Percentiles rank a stretch among this genome's conserved stretches.
These are phyloP conservation scores for Neohortaea acidophila DNA, from an alignment of 495 filamentous ascomycete genomes.

Conservation along the genomic window DNA sequence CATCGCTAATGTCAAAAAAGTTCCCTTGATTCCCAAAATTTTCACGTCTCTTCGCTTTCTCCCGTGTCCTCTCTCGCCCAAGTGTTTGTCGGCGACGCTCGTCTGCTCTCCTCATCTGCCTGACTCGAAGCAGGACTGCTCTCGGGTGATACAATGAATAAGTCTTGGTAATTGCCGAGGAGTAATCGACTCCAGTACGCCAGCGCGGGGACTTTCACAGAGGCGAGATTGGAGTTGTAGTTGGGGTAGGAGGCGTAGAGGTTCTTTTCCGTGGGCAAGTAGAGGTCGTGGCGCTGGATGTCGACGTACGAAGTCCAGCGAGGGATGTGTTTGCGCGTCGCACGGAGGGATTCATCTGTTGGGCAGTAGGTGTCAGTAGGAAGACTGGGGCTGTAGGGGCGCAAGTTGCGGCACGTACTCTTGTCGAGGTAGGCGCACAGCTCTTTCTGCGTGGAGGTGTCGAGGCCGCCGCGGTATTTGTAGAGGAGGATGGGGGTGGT, in stretches of 20 bases:
- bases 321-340: constrained; percentile 25
- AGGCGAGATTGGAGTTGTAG: constrained; percentile 23
- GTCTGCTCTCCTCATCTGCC: constrained; percentile 1
- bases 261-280: constrained; percentile 20
- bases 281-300: constrained; percentile 26
- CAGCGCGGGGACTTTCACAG: constrained; percentile 23
- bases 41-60: too few species aligned
- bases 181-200: constrained; percentile 27
- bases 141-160: constrained; percentile 27
- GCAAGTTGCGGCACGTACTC: constrained; percentile 15
- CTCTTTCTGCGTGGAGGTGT: constrained; percentile 23
- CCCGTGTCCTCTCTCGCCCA: background rate
- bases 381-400: background rate
- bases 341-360: constrained; percentile 24
- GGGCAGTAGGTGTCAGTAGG: background rate
- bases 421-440: constrained; percentile 23
- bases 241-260: constrained; percentile 24
- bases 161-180: constrained; percentile 23
- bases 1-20: too few species aligned
- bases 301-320: constrained; percentile 25
- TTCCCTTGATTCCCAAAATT: too few species aligned
- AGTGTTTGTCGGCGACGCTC: background rate
- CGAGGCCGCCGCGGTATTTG: constrained; percentile 21
- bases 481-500: constrained; percentile 23
- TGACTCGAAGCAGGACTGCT: constrained; percentile 14